A percentile compares a stretch with the other conserved stretches of the same genome.
Evolutionary conservation across 441 rosid species (phyloP).

Genomic region (Metrosideros polymorpha): DNA sequence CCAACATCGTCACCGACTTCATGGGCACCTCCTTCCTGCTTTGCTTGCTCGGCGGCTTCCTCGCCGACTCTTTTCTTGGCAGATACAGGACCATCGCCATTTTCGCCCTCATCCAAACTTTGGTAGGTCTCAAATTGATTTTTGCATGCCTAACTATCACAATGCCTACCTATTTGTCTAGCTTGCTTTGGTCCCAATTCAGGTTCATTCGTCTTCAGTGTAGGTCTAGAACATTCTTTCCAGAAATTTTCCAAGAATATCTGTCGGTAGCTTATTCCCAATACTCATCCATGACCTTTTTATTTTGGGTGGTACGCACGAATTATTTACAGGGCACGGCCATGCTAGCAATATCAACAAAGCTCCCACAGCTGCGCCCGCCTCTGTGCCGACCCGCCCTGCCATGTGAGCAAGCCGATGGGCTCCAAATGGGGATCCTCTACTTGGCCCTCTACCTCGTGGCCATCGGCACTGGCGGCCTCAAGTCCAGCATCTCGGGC

Average conservation of each 20-base stretch:
- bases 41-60: conserved; percentile 81
- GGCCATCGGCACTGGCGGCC: conserved; percentile 87
- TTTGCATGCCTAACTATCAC: neutral
- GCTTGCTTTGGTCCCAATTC: neutral
- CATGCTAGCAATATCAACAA: conserved; percentile 48
- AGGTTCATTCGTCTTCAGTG: neutral
- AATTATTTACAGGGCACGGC: conserved; percentile 47
- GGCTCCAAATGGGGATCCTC: conserved; percentile 64
- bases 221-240: neutral
- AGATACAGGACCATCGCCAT: conserved; percentile 69
- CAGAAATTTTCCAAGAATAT: neutral
- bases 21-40: conserved; percentile 81
- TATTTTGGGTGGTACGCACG: neutral
- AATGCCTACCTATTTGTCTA: neutral
- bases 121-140: conserved; percentile 19
- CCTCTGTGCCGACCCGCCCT: conserved; percentile 30
- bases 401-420: conserved; percentile 39
- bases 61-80: conserved; percentile 87
- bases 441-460: conserved; percentile 57
- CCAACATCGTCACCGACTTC: conserved; percentile 76
- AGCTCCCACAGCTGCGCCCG: conserved; percentile 59
- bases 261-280: neutral
- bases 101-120: conserved; percentile 49
- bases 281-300: neutral
- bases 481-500: conserved; percentile 87